A percentile compares a stretch with the other conserved stretches of the same genome.
These are phyloP conservation scores for Backusella mclennaniae DNA, from an alignment of 192 early-diverging fungal genomes.

Conservation along the genomic window DNA sequence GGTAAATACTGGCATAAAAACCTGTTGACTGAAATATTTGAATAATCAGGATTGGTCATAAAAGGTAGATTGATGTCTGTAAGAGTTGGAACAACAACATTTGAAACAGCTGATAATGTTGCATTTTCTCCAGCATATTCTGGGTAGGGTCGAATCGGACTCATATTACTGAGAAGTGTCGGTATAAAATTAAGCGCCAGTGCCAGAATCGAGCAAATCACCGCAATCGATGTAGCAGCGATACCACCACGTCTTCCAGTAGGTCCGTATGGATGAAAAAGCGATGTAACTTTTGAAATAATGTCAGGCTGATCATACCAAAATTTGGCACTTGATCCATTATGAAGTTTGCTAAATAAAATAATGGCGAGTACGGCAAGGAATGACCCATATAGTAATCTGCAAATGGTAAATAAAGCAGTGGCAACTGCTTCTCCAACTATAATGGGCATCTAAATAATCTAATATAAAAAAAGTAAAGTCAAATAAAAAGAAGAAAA, in stretches of 20 bases:
- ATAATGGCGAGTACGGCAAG: background rate
- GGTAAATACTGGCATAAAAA: slow-evolving; percentile 3
- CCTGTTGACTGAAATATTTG: background rate
- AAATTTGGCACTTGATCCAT: background rate
- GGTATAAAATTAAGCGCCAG: background rate
- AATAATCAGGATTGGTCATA: background rate
- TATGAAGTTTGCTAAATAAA: background rate
- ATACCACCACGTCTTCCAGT: background rate
- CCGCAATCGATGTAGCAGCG: background rate
- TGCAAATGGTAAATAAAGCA: background rate
- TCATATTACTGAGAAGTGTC: background rate
- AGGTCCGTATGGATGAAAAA: background rate
- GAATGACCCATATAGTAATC: background rate
- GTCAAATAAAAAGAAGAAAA: background rate
- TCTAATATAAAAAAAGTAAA: background rate
- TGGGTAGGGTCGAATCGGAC: background rate
- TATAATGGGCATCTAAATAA: background rate
- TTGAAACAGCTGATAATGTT: background rate
- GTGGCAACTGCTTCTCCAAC: background rate
- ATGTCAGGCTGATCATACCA: background rate
- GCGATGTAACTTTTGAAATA: background rate
- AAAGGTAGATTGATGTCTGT: background rate
- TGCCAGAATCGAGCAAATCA: background rate
- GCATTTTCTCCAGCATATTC: background rate
- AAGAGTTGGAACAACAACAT: background rate